Percentiles rank a stretch among this genome's conserved stretches.
Evolutionary conservation across 495 filamentous ascomycete genomes (phyloP).

Genomic region (Daldinia concentrica): DNA sequence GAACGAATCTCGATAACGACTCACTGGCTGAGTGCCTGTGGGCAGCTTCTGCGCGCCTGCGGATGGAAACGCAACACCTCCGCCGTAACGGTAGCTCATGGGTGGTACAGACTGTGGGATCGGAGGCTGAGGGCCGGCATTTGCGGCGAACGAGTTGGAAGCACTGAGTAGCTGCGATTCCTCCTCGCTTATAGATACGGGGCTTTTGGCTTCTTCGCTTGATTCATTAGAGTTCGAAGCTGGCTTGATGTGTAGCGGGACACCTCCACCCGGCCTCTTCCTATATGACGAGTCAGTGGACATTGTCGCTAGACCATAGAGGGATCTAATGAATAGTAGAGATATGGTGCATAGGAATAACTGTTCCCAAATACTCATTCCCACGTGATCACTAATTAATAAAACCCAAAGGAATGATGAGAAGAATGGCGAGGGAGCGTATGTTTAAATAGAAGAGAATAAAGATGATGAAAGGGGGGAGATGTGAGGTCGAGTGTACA

Average conservation of each 20-base stretch:
- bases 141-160: slow-evolving; percentile 1
- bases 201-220: neutral
- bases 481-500: neutral
- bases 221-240: neutral
- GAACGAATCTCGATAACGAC: slow-evolving; percentile 3
- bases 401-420: neutral
- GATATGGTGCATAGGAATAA: neutral
- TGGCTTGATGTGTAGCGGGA: neutral
- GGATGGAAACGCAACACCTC: neutral
- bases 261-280: neutral
- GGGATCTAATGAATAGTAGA: neutral
- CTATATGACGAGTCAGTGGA: slow-evolving; percentile 5
- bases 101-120: slow-evolving; percentile 16
- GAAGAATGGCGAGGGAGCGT: neutral
- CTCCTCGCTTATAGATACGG: neutral
- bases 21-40: neutral
- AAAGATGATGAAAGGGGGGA: neutral
- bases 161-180: slow-evolving; percentile 7
- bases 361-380: neutral
- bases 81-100: neutral
- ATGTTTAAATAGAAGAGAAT: neutral
- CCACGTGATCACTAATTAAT: too few species aligned
- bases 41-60: neutral
- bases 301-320: neutral
- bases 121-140: neutral